These are phyloP conservation scores for Colletotrichum australisinense DNA, from an alignment of 2,329 filamentous ascomycete species.

Conservation along the genomic window DNA sequence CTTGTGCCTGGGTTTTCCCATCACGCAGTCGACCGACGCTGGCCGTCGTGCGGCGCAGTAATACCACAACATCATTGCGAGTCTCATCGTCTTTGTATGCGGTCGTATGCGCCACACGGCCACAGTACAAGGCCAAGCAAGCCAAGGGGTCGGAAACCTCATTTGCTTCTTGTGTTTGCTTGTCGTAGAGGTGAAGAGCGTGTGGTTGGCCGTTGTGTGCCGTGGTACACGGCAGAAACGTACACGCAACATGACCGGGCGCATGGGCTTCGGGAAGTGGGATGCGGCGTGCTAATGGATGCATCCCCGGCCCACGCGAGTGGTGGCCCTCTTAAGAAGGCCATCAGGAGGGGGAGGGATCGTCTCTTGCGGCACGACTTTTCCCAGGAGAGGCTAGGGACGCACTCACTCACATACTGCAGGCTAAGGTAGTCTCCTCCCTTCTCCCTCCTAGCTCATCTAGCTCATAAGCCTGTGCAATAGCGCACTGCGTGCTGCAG, in stretches of 20 bases:
- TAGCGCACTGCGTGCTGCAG: constrained; percentile 9
- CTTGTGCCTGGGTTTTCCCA: constrained; percentile 6
- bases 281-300: constrained; percentile 21
- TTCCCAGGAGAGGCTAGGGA: not conserved
- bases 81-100: constrained; percentile 1
- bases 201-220: constrained; percentile 11
- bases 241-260: not conserved
- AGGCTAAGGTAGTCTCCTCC: not conserved
- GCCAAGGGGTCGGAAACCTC: constrained; percentile 17
- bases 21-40: constrained; percentile 14
- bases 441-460: not conserved
- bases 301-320: constrained; percentile 9
- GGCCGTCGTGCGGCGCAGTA: not conserved
- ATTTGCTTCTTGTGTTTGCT: not conserved
- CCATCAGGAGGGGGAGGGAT: not conserved
- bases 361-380: not conserved
- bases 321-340: not conserved
- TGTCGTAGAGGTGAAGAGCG: constrained; percentile 14
- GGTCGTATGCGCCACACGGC: not conserved
- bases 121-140: not conserved
- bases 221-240: not conserved
- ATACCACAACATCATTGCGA: not conserved
- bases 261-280: constrained; percentile 27
- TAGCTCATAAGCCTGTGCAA: not conserved
- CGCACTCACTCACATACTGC: not conserved